A percentile compares a stretch with the other conserved stretches of the same genome.
Conservation (phyloP, 2,329 filamentous ascomycete genomes). For the Aspergillus luchuensis region DNA sequence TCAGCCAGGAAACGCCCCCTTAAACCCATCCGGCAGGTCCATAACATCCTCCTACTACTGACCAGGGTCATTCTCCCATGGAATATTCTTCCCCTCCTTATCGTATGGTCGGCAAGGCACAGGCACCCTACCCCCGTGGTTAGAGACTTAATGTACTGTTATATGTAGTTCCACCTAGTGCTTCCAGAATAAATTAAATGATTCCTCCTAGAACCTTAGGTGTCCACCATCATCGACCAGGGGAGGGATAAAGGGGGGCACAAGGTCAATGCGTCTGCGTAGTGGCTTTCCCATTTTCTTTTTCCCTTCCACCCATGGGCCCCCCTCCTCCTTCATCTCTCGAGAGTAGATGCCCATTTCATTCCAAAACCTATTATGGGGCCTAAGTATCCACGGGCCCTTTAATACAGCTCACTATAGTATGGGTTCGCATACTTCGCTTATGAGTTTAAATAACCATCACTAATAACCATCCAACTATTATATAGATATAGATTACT, state of each 20-base stretch:
- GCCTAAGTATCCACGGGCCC: too few species aligned
- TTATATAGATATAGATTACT: too few species aligned
- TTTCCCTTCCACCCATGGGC: neutral
- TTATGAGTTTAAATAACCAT: too few species aligned
- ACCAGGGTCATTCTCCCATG: neutral
- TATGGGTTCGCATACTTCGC: too few species aligned
- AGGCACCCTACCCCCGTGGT: neutral
- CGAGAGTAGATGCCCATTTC: too few species aligned
- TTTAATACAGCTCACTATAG: too few species aligned
- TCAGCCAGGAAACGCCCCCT: neutral
- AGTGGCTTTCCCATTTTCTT: neutral
- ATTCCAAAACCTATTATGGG: too few species aligned
- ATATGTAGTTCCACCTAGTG: neutral
- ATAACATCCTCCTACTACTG: neutral
- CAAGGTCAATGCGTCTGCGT: neutral
- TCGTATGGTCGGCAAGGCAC: neutral
- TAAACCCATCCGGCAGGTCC: neutral
- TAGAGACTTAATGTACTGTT: too few species aligned
- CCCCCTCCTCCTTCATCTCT: neutral
- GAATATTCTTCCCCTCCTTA: conserved; percentile 2
- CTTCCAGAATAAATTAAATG: neutral
- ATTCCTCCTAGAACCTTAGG: neutral
- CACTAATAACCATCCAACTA: too few species aligned
- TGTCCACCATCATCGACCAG: neutral
- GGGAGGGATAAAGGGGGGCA: neutral